Conservation (phyloP, 768 basidiomycete species). For the Cytidiella melzeri region DNA sequence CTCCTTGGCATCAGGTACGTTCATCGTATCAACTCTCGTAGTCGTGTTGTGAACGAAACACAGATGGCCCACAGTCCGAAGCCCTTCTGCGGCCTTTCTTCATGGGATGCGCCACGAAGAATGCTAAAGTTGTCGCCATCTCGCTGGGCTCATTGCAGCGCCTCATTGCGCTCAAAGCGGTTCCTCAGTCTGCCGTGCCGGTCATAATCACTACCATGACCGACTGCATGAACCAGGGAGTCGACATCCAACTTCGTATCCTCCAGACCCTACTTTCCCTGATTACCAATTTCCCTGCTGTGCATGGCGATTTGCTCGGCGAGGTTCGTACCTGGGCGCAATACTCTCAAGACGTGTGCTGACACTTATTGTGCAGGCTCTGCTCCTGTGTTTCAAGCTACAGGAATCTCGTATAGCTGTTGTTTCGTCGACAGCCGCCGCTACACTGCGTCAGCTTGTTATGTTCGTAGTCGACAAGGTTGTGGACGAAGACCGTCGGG, state of each 20-base stretch:
- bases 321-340: constrained; percentile 68
- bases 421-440: constrained; percentile 95
- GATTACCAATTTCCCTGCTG: constrained; percentile 78
- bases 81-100: constrained; percentile 83
- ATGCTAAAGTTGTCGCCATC: constrained; percentile 90
- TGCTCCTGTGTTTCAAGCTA: constrained; percentile 90
- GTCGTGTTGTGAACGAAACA: neutral
- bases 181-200: constrained; percentile 73
- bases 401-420: constrained; percentile 95
- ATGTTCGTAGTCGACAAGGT: constrained; percentile 99
- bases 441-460: constrained; percentile 90
- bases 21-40: neutral
- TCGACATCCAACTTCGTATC: constrained; percentile 93
- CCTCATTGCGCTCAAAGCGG: constrained; percentile 80
- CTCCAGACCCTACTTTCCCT: constrained; percentile 89
- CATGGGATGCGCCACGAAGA: constrained; percentile 91
- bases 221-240: constrained; percentile 87
- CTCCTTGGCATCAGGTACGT: constrained; percentile 67
- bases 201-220: constrained; percentile 79
- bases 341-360: too few species aligned
- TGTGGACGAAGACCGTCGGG: constrained; percentile 61
- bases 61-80: constrained; percentile 75
- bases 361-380: constrained; percentile 57
- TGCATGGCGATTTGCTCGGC: constrained; percentile 75
- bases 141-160: constrained; percentile 88